phyloP scores from a whole-genome alignment of 1,284 basidiomycete species.

The Heterobasidion occidentale region DNA sequence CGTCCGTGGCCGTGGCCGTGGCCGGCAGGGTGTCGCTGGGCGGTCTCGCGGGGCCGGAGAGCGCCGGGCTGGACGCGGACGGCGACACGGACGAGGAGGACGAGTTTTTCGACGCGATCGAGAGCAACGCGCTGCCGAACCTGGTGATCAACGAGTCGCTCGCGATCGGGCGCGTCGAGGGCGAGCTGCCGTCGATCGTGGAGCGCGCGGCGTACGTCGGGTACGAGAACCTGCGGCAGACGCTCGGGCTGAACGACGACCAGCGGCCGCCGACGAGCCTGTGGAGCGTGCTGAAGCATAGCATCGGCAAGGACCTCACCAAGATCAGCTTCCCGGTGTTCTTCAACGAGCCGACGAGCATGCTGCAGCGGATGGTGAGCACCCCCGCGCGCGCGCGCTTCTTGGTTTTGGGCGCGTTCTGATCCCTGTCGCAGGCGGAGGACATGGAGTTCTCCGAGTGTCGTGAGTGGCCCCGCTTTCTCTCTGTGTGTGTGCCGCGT shows the following conservation, averaged over 20 bases:
- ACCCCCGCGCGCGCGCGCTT: background rate
- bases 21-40: background rate
- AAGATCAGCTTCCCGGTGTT: conserved; percentile 95
- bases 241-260: conserved; percentile 67
- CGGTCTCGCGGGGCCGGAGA: conserved; percentile 29
- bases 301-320: conserved; percentile 95
- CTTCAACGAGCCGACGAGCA: conserved; percentile 95
- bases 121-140: conserved; percentile 71
- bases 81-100: conserved; percentile 84
- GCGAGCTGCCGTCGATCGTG: conserved; percentile 22
- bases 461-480: conserved; percentile 42
- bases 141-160: conserved; percentile 63
- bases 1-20: conserved; percentile 1
- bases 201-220: conserved; percentile 54
- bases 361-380: conserved; percentile 79
- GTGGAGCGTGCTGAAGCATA: conserved; percentile 94
- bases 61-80: conserved; percentile 11
- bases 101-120: conserved; percentile 98
- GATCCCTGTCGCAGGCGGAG: conserved; percentile 48
- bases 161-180: conserved; percentile 19
- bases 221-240: conserved; percentile 62
- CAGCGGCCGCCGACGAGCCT: conserved; percentile 87
- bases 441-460: conserved; percentile 97
- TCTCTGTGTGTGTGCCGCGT: conserved; percentile 4
- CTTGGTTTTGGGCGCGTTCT: background rate